Evolutionary conservation across 1,284 basidiomycete species (phyloP).

Genomic region (Rhizoctonia solani): DNA sequence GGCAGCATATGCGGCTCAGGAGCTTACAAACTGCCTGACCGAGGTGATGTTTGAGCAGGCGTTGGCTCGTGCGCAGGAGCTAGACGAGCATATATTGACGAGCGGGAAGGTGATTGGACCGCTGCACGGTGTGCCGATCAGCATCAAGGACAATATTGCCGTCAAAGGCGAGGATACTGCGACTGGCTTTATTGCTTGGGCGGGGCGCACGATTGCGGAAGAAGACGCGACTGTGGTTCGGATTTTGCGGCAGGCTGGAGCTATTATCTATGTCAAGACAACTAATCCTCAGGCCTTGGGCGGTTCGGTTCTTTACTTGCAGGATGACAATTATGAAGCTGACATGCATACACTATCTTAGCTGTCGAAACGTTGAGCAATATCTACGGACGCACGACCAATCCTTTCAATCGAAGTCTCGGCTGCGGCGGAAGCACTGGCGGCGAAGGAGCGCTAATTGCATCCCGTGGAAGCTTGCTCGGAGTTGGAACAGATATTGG

Average conservation of each 20-base stretch:
- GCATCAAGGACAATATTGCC: constrained; percentile 59
- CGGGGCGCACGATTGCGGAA: constrained; percentile 51
- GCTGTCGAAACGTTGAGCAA: constrained; percentile 57
- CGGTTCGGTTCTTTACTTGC: constrained; percentile 44
- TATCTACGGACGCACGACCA: constrained; percentile 56
- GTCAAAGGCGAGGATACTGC: constrained; percentile 55
- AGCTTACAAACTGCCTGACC: constrained; percentile 50
- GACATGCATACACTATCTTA: constrained; percentile 43
- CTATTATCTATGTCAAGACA: constrained; percentile 62
- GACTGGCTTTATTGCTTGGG: constrained; percentile 58
- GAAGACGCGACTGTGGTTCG: constrained; percentile 44
- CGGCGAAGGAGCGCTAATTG: constrained; percentile 66
- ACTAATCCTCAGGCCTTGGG: constrained; percentile 59
- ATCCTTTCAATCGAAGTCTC: constrained; percentile 58
- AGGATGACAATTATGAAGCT: constrained; percentile 43
- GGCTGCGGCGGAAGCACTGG: constrained; percentile 63
- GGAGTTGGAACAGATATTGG: constrained; percentile 65
- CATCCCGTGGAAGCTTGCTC: constrained; percentile 57
- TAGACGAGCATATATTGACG: constrained; percentile 47
- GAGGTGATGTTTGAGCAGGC: constrained; percentile 51
- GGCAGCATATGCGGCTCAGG: constrained; percentile 45
- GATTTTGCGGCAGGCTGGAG: constrained; percentile 56
- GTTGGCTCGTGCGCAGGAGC: constrained; percentile 45
- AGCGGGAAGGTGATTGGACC: constrained; percentile 49
- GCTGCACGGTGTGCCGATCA: constrained; percentile 56